Evolutionary conservation across 2,329 filamentous ascomycete species (phyloP), one percentile per base, ranked within the genome.

Genomic region (Alternaria longipes): DNA sequence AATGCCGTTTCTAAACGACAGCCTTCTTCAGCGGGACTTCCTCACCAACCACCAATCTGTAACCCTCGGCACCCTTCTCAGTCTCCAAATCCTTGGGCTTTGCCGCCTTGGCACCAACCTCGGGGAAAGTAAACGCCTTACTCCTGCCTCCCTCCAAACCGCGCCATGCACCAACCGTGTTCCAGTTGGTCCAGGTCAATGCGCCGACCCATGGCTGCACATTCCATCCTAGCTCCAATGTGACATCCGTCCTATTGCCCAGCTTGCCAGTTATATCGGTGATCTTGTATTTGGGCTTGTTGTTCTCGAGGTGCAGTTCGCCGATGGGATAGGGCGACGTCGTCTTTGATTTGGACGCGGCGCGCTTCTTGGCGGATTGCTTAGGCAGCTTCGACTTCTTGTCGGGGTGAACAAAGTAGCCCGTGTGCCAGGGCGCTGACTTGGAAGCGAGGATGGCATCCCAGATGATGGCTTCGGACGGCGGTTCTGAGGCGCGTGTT

Each of bases 261-360:
- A 98, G 85, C 78, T 89, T 89, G 63, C 94, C 91, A 11, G 86
- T 87, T 11, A 94, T 91, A 78, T 97, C 93, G 5, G 94, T 97
- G 81, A 99, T 95, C 77, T 97, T 93, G 84, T 99, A 99, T 81
- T 99, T 99, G 3, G 94, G 91, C 75, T 90, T 91, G 79, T 97
- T 92, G 79, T 94, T 94, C 75, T 89, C 88, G 67, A 98, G 85
- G 59, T 87, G 86, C 40, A 98, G 81, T 54, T 91, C 86, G 30
- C 94, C 94, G 6, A 90, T 89, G 60, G 75, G 74, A 63, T 74
- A 76, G 1, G 71, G 74, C 1, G 73, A 68, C 4, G 20, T 18
- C 18, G 14, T 28, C 46, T 60, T 20, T 24, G 53, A 24, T 41
- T 71, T 70, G 1, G 56, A 53, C 2, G 62, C 63, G 18, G 62